Evolutionary conservation across 495 filamentous ascomycete genomes (phyloP).

Genomic region (Neurospora tetraspora): DNA sequence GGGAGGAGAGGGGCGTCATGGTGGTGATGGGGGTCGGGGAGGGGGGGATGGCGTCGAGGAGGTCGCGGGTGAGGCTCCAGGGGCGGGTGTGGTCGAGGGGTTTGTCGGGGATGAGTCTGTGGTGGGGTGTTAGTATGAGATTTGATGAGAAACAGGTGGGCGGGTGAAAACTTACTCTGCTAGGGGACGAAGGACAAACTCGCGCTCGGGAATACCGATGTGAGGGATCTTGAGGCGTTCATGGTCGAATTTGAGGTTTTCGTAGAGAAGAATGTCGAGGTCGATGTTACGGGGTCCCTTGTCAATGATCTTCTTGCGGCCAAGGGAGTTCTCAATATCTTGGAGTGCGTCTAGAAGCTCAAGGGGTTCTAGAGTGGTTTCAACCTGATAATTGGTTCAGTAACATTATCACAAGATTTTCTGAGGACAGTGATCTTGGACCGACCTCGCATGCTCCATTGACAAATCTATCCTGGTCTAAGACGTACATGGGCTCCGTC

Average conservation of each 20-base stretch:
- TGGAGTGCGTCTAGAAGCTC: slow-evolving; percentile 72
- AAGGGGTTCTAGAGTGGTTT: slow-evolving; percentile 66
- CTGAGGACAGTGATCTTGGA: slow-evolving; percentile 14
- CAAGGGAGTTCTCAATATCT: slow-evolving; percentile 66
- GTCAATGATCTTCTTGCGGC: slow-evolving; percentile 74
- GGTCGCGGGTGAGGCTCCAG: slow-evolving; percentile 43
- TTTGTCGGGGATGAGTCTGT: slow-evolving; percentile 54
- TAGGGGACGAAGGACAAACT: slow-evolving; percentile 86
- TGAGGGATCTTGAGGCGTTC: slow-evolving; percentile 78
- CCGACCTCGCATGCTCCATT: slow-evolving; percentile 89
- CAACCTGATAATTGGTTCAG: slow-evolving; percentile 46
- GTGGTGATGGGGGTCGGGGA: slow-evolving; percentile 48
- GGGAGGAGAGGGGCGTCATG: slow-evolving; percentile 53
- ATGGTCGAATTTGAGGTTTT: slow-evolving; percentile 52
- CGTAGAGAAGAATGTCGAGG: slow-evolving; percentile 86
- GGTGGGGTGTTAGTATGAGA: not conserved
- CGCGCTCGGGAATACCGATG: slow-evolving; percentile 73
- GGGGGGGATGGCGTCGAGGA: slow-evolving; percentile 54
- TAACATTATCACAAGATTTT: not conserved
- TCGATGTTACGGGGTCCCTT: slow-evolving; percentile 93
- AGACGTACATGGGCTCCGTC: slow-evolving; percentile 92
- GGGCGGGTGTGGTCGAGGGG: slow-evolving; percentile 36
- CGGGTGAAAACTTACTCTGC: slow-evolving; percentile 54
- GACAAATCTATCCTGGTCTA: slow-evolving; percentile 77
- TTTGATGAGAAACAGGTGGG: not conserved